Percentiles rank a stretch among this genome's conserved stretches.
Evolutionary conservation across 495 filamentous ascomycete species (phyloP).

Genomic region (Staphylotrichum tortipilum): DNA sequence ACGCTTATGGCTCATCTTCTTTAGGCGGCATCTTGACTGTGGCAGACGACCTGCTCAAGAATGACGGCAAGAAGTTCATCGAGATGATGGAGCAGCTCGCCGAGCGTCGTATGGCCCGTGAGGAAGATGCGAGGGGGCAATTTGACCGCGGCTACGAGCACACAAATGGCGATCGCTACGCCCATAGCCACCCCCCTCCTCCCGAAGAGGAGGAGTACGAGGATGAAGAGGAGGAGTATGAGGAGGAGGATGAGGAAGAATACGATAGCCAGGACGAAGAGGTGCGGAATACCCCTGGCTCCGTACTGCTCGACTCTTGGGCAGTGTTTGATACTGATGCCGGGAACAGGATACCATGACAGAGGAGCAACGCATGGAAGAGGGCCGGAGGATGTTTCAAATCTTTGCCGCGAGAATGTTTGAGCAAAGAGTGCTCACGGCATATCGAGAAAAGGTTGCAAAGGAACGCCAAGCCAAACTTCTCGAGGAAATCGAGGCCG

Average conservation of each 20-base stretch:
- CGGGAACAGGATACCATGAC: conserved; percentile 78
- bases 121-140: conserved; percentile 79
- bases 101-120: conserved; percentile 91
- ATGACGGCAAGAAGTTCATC: conserved; percentile 99
- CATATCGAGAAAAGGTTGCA: conserved; percentile 93
- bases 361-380: conserved; percentile 97
- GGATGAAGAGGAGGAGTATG: conserved; percentile 55
- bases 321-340: conserved; percentile 22
- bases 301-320: too few relatives aligned
- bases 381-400: conserved; percentile 97
- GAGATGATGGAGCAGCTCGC: conserved; percentile 99
- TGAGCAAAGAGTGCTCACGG: conserved; percentile 92
- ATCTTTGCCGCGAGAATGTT: conserved; percentile 99
- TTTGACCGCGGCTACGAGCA: conserved; percentile 53
- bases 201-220: conserved; percentile 69
- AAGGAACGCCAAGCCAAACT: conserved; percentile 85
- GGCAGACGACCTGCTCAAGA: conserved; percentile 95
- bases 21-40: conserved; percentile 96
- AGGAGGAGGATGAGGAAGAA: conserved; percentile 80
- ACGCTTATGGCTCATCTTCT: conserved; percentile 38
- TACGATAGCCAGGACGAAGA: conserved; percentile 87
- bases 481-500: conserved; percentile 83
- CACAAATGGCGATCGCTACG: conserved; percentile 34
- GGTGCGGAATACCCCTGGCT: conserved; percentile 8
- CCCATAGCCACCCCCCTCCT: conserved; percentile 45